phyloP scores from a whole-genome alignment of 2,329 filamentous ascomycete genomes.

The Aquanectria penicillioides region DNA sequence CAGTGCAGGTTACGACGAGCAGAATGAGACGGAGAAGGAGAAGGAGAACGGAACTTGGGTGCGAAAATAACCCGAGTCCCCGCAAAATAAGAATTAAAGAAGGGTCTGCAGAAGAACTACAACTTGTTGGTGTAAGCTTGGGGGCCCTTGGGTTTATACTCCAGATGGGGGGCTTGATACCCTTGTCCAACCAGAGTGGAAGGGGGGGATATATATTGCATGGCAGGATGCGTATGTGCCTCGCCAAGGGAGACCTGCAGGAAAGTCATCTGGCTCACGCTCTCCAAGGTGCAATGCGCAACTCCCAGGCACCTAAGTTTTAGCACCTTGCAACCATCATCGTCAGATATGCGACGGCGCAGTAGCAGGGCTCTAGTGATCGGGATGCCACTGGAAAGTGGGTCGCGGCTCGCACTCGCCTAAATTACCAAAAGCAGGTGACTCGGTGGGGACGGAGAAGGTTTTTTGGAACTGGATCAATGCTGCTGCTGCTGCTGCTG shows the following conservation, averaged over 20 bases:
- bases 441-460: not conserved
- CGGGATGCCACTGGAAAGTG: too few relatives aligned
- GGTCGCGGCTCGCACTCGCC: constrained; percentile 14
- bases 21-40: not conserved
- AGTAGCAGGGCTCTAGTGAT: too few relatives aligned
- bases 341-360: constrained; percentile 4
- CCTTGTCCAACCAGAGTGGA: not conserved
- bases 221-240: not conserved
- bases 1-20: not conserved
- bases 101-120: too few relatives aligned
- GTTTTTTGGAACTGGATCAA: not conserved
- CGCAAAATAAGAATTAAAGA: not conserved
- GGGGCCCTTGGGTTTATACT: not conserved
- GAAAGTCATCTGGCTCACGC: not conserved
- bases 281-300: not conserved
- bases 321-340: not conserved
- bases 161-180: not conserved
- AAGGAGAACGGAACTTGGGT: too few relatives aligned
- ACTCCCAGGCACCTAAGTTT: not conserved
- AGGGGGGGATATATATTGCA: not conserved
- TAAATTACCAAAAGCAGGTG: not conserved
- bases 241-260: too few relatives aligned
- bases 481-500: too few relatives aligned
- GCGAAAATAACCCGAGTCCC: too few relatives aligned
- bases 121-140: too few relatives aligned